A percentile compares a stretch with the other conserved stretches of the same genome.
phyloP scores from a whole-genome alignment of 768 basidiomycete species.

The Psilocybe cyanescens region DNA sequence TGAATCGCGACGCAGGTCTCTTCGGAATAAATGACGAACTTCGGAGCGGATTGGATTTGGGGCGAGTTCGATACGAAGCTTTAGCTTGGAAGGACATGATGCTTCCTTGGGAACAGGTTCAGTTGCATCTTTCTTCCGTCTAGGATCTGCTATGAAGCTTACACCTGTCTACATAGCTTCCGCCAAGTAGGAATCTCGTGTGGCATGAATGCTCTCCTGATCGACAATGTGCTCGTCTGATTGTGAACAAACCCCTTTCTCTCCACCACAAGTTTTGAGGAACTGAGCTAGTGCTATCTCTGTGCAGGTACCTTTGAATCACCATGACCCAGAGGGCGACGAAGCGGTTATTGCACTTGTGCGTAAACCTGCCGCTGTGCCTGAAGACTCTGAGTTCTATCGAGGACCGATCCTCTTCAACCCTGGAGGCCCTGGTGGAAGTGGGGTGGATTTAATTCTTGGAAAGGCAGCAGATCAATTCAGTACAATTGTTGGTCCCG shows the following conservation, averaged over 20 bases:
- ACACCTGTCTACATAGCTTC: not conserved
- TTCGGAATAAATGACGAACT: too few relatives aligned
- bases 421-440: constrained; percentile 51
- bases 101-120: not conserved
- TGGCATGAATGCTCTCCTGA: constrained; percentile 13
- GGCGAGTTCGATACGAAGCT: too few relatives aligned
- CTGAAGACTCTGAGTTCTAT: constrained; percentile 30
- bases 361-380: constrained; percentile 38
- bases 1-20: too few relatives aligned
- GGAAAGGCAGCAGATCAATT: constrained; percentile 26
- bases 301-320: constrained; percentile 18
- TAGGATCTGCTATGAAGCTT: not conserved
- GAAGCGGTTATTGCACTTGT: constrained; percentile 47
- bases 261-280: too few relatives aligned
- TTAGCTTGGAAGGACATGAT: too few relatives aligned
- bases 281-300: too few relatives aligned
- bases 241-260: not conserved
- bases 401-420: constrained; percentile 49
- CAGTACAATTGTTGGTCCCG: constrained; percentile 38
- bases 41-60: too few relatives aligned
- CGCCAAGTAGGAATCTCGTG: not conserved
- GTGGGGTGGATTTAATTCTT: constrained; percentile 37
- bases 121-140: not conserved
- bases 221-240: constrained; percentile 16
- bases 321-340: constrained; percentile 39